These are phyloP conservation scores for Pyrenochaeta sp. DNA, from an alignment of 2,329 filamentous ascomycete genomes.

Conservation along the genomic window DNA sequence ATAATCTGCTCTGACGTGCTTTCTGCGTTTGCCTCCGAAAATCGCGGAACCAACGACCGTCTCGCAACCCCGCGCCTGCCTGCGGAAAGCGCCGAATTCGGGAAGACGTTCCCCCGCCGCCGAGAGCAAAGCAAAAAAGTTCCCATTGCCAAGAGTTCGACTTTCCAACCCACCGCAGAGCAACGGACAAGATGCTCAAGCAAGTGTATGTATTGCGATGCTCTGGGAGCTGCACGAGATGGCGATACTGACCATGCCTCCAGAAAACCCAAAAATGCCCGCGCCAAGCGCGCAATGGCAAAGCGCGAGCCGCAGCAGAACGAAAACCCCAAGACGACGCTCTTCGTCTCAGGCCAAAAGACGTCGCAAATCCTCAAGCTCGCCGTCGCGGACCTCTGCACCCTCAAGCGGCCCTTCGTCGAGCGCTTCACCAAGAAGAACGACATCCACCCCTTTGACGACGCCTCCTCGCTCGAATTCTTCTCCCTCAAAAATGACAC, in stretches of 20 bases:
- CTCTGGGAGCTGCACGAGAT: rapidly evolving
- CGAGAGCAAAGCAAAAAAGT: constrained; percentile 26
- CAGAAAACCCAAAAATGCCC: constrained; percentile 79
- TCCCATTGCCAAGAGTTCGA: constrained; percentile 33
- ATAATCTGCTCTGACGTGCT: constrained; percentile 10
- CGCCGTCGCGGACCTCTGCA: constrained; percentile 83
- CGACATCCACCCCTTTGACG: constrained; percentile 92
- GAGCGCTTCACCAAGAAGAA: constrained; percentile 99
- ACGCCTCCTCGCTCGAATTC: constrained; percentile 87
- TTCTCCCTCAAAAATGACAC: constrained; percentile 97
- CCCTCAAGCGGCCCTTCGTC: constrained; percentile 82
- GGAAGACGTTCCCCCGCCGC: constrained; percentile 17
- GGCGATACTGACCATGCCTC: constrained; percentile 5
- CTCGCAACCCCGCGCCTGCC: constrained; percentile 4
- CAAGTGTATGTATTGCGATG: constrained; percentile 32
- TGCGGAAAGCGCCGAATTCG: constrained; percentile 12
- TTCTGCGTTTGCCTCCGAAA: constrained; percentile 1
- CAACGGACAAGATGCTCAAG: constrained; percentile 39
- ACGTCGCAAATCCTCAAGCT: constrained; percentile 85
- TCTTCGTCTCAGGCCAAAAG: constrained; percentile 87
- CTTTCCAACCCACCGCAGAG: constrained; percentile 14
- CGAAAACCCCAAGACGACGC: constrained; percentile 89
- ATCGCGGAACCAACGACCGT: constrained; percentile 5
- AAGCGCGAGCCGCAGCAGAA: constrained; percentile 87
- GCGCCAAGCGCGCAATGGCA: constrained; percentile 93